Conservation (phyloP, 2,329 filamentous ascomycete species). For the Penicillium sp. region DNA sequence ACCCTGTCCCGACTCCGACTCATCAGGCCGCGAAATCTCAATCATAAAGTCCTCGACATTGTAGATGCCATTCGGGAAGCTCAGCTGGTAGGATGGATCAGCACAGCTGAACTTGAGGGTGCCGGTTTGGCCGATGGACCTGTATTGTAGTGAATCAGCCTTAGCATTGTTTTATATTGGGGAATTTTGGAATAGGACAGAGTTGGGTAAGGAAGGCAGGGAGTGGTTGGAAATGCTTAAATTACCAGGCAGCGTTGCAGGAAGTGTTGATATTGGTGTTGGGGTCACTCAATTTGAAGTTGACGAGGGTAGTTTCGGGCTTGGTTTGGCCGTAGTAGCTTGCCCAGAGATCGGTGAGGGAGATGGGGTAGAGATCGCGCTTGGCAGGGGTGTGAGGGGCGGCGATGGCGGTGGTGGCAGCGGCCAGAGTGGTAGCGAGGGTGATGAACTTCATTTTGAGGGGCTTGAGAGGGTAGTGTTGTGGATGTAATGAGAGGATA, state of each 20-base stretch:
- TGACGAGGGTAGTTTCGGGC: conserved; percentile 16
- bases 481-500: too few species aligned
- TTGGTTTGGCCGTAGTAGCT: conserved; percentile 16
- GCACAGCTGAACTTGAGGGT: conserved; percentile 21
- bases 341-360: conserved; percentile 18
- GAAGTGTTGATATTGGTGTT: conserved; percentile 19
- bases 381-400: conserved; percentile 18
- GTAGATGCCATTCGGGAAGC: conserved; percentile 25
- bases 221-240: not conserved
- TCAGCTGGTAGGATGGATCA: conserved; percentile 21
- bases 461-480: too few species aligned
- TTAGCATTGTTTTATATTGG: not conserved
- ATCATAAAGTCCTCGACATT: conserved; percentile 27
- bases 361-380: conserved; percentile 18
- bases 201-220: not conserved
- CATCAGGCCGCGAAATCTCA: conserved; percentile 20
- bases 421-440: conserved; percentile 18
- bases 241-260: conserved; percentile 25
- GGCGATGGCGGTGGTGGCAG: conserved; percentile 18
- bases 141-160: conserved; percentile 9
- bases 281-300: conserved; percentile 24
- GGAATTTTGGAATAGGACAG: not conserved
- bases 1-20: conserved; percentile 14
- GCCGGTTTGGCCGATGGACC: conserved; percentile 21
- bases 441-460: conserved; percentile 24